These are phyloP conservation scores for Entomophthora muscae DNA, from an alignment of 371 early-diverging fungal genomes.

Conservation along the genomic window DNA sequence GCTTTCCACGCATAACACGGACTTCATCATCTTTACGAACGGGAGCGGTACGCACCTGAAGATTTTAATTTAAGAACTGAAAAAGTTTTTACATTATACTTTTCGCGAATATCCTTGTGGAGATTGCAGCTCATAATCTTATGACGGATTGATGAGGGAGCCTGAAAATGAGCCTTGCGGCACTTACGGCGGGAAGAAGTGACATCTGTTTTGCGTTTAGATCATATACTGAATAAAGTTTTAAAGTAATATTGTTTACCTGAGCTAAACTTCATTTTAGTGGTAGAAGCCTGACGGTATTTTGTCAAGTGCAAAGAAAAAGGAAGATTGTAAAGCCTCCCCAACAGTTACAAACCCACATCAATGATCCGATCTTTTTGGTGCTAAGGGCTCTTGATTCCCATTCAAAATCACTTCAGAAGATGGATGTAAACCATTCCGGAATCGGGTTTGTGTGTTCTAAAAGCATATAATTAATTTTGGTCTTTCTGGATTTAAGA, in stretches of 20 bases:
- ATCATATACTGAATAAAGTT: too few species aligned
- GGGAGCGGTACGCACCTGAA: conserved; percentile 75
- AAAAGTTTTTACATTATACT: conserved; percentile 56
- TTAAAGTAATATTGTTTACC: too few species aligned
- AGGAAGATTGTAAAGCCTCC: too few species aligned
- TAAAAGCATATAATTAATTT: too few species aligned
- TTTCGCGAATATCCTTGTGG: conserved; percentile 94
- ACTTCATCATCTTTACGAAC: conserved; percentile 97
- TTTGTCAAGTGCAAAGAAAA: not conserved
- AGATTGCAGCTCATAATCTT: conserved; percentile 92
- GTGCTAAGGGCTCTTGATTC: too few species aligned
- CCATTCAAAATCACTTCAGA: too few species aligned
- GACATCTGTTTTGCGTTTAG: conserved; percentile 34
- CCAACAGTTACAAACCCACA: too few species aligned
- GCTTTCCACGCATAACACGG: conserved; percentile 78
- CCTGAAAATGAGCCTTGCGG: conserved; percentile 97
- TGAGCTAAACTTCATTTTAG: not conserved
- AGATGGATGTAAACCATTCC: too few species aligned
- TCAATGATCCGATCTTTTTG: too few species aligned
- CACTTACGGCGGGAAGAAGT: conserved; percentile 89
- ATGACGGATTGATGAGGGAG: conserved; percentile 85
- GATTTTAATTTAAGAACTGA: conserved; percentile 2
- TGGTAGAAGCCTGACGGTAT: not conserved
- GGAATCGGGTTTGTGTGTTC: too few species aligned
- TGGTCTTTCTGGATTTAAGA: too few species aligned